Conservation (phyloP, 768 basidiomycete species). For the Termitomyces sp. region DNA sequence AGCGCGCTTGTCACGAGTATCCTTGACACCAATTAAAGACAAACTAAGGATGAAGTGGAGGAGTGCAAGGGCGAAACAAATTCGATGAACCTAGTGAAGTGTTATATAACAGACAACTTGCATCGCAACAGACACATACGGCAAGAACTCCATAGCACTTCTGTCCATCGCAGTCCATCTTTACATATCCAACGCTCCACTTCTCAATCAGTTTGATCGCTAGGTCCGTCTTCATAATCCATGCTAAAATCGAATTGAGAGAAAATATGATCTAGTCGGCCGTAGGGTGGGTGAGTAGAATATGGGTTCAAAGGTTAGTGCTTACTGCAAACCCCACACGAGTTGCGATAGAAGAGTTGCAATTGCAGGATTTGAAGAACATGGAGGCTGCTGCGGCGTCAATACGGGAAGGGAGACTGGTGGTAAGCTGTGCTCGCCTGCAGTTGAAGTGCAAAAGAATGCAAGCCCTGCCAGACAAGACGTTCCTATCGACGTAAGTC, state of each 20-base stretch:
- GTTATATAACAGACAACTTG: neutral
- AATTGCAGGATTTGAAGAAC: constrained; percentile 98
- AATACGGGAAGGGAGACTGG: constrained; percentile 1
- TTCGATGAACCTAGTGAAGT: constrained; percentile 71
- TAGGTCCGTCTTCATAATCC: constrained; percentile 91
- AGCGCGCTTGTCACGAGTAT: constrained; percentile 89
- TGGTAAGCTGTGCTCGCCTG: constrained; percentile 42
- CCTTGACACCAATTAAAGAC: constrained; percentile 78
- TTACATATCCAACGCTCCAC: constrained; percentile 94
- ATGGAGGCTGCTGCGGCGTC: constrained; percentile 62
- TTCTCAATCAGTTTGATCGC: constrained; percentile 85
- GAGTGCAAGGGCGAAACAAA: constrained; percentile 90
- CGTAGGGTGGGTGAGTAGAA: neutral
- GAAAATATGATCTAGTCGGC: constrained; percentile 80
- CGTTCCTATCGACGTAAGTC: constrained; percentile 64
- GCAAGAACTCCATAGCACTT: constrained; percentile 97
- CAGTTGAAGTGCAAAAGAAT: constrained; percentile 83
- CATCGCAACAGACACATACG: constrained; percentile 39
- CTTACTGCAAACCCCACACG: constrained; percentile 91
- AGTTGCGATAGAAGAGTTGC: constrained; percentile 97
- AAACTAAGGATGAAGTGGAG: constrained; percentile 82
- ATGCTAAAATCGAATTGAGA: constrained; percentile 92
- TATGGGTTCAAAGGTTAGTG: neutral
- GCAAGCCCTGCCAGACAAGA: constrained; percentile 82
- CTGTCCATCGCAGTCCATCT: constrained; percentile 92